A percentile compares a stretch with the other conserved stretches of the same genome.
phyloP scores from a whole-genome alignment of 768 basidiomycete species.

The Pleurotus pulmonarius region DNA sequence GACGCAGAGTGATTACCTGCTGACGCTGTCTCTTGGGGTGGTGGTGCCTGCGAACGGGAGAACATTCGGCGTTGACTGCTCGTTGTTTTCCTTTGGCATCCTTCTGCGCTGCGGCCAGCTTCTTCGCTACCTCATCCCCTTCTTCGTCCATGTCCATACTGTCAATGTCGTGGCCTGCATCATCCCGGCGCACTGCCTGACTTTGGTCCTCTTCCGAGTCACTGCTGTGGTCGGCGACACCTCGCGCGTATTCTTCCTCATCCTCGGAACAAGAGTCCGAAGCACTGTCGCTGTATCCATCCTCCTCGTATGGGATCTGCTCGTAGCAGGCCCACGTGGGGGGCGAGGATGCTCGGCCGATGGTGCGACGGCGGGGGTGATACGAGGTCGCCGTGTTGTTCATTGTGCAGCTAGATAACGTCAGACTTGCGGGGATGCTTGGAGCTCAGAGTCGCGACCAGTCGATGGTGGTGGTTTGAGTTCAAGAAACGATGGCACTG shows the following conservation, averaged over 20 bases:
- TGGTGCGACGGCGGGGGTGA: slow-evolving; percentile 66
- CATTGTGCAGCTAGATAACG: slow-evolving; percentile 25
- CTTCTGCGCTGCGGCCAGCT: slow-evolving; percentile 40
- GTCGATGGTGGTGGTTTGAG: slow-evolving; percentile 5
- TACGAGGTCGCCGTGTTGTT: slow-evolving; percentile 35
- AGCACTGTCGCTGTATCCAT: slow-evolving; percentile 53
- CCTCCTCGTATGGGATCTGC: slow-evolving; percentile 73
- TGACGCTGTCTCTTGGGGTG: slow-evolving; percentile 52
- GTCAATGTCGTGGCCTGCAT: slow-evolving; percentile 30
- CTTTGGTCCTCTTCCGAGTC: slow-evolving; percentile 13
- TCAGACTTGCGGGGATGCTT: neutral
- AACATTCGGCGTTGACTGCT: slow-evolving; percentile 60
- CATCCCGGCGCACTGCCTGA: slow-evolving; percentile 9
- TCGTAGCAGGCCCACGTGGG: slow-evolving; percentile 91
- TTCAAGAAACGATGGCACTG: neutral
- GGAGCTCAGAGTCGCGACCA: neutral
- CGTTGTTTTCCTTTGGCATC: slow-evolving; percentile 81
- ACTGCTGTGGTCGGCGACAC: slow-evolving; percentile 24
- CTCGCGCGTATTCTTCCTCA: slow-evolving; percentile 55
- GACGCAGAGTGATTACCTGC: slow-evolving; percentile 61
- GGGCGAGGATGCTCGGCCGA: slow-evolving; percentile 78
- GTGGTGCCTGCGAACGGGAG: slow-evolving; percentile 43
- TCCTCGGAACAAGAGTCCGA: slow-evolving; percentile 74
- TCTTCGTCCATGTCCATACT: slow-evolving; percentile 58
- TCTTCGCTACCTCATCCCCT: slow-evolving; percentile 33